These are phyloP conservation scores for Leccinum broughii DNA, from an alignment of 768 basidiomycete species.

Conservation along the genomic window DNA sequence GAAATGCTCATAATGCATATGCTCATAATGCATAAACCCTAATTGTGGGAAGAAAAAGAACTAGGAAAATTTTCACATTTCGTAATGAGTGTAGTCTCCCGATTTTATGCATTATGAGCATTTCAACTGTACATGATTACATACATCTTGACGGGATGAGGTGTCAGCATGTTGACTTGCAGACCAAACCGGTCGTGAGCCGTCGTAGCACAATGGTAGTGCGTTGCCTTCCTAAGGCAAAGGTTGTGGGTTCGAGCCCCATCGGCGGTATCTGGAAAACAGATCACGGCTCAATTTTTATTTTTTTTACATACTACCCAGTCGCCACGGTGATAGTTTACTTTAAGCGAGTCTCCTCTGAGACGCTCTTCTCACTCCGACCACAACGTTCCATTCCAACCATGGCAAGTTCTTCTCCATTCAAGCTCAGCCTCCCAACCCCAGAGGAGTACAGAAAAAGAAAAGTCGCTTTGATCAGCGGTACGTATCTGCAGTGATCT, in stretches of 20 bases:
- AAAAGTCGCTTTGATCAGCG: constrained; percentile 92
- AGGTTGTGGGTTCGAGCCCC: constrained; percentile 41
- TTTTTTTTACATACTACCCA: background rate
- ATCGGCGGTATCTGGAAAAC: constrained; percentile 36
- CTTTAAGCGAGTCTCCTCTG: too few relatives aligned
- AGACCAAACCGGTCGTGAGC: constrained; percentile 10
- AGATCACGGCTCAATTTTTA: constrained; percentile 25
- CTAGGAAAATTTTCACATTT: too few relatives aligned
- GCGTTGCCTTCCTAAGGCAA: constrained; percentile 42
- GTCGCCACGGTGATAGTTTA: too few relatives aligned
- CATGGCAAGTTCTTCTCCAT: constrained; percentile 28
- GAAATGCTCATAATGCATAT: too few relatives aligned
- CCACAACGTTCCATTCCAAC: background rate
- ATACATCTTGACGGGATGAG: background rate
- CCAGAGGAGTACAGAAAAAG: constrained; percentile 83
- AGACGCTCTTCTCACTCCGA: background rate
- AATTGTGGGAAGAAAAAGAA: too few relatives aligned
- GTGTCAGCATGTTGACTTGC: background rate
- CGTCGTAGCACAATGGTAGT: constrained; percentile 42
- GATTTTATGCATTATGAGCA: too few relatives aligned
- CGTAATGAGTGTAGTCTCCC: too few relatives aligned
- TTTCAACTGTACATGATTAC: too few relatives aligned
- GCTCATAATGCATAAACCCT: too few relatives aligned
- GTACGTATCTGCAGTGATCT: constrained; percentile 40
- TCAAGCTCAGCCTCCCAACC: constrained; percentile 61